Evolutionary conservation across 208 protist genomes (phyloP).

Genomic region (Strigomonas galati): DNA sequence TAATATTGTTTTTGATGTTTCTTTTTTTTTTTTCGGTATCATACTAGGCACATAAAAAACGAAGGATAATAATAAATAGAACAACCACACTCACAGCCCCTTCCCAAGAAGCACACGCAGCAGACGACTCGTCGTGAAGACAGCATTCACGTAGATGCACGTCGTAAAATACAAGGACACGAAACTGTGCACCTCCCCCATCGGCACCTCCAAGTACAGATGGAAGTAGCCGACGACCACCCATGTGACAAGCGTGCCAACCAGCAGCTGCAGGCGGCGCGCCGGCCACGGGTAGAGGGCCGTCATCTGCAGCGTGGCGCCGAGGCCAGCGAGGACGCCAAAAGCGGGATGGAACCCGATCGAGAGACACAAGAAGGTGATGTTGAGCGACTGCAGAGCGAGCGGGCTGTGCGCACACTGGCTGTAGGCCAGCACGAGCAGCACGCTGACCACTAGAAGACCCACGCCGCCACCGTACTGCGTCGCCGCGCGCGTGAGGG

Average conservation of each 20-base stretch:
- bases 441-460: not conserved
- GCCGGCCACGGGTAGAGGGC: not conserved
- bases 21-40: too few relatives aligned
- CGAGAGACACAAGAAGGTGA: not conserved
- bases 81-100: too few relatives aligned
- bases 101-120: too few relatives aligned
- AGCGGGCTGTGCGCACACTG: not conserved
- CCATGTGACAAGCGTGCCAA: too few relatives aligned
- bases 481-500: not conserved
- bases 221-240: too few relatives aligned
- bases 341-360: constrained; percentile 9
- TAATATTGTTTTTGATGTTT: too few relatives aligned
- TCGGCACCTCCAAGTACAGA: not conserved
- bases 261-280: too few relatives aligned
- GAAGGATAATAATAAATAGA: too few relatives aligned
- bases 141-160: too few relatives aligned
- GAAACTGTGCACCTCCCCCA: not conserved
- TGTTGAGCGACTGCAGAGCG: not conserved
- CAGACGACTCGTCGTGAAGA: too few relatives aligned
- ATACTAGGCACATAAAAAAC: too few relatives aligned
- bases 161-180: not conserved
- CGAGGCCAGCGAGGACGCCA: not conserved
- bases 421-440: not conserved
- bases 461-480: not conserved
- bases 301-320: not conserved